phyloP scores from a whole-genome alignment of 139 green algal genomes.

The Chlamydomonas incerta region DNA sequence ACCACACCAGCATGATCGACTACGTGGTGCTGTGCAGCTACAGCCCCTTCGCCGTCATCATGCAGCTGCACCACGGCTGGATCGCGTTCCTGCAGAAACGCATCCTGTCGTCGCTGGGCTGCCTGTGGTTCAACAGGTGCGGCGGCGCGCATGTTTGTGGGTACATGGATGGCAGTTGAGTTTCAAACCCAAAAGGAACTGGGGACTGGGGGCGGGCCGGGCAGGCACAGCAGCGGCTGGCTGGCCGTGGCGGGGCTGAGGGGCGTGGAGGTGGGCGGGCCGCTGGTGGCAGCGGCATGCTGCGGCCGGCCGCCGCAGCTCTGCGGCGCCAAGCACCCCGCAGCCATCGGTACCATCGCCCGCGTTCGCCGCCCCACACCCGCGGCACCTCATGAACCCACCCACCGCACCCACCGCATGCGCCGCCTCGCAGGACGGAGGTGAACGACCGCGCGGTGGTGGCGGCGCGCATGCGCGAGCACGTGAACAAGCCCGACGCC shows the following conservation, averaged over 20 bases:
- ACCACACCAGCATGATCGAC: conserved; percentile 99
- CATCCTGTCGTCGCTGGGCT: conserved; percentile 90
- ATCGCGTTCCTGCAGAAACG: conserved; percentile 90
- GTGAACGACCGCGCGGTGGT: conserved; percentile 91
- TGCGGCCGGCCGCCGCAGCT: too few relatives aligned
- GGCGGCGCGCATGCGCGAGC: conserved; percentile 79
- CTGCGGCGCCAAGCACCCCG: too few relatives aligned
- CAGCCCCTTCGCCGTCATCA: conserved; percentile 92
- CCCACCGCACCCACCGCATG: too few relatives aligned
- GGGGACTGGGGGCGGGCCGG: too few relatives aligned
- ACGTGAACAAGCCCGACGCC: conserved; percentile 78
- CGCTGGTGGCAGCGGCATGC: too few relatives aligned
- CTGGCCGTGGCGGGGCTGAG: too few relatives aligned
- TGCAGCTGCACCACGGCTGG: conserved; percentile 86
- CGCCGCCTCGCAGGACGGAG: conserved; percentile 60
- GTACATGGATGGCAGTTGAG: not conserved
- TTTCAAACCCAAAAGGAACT: not conserved
- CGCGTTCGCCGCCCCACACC: too few relatives aligned
- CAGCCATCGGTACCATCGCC: too few relatives aligned
- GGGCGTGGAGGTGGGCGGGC: too few relatives aligned
- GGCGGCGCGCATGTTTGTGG: not conserved
- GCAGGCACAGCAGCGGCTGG: too few relatives aligned
- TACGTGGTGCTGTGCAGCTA: conserved; percentile 94
- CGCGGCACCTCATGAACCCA: too few relatives aligned
- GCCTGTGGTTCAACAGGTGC: conserved; percentile 95